A percentile compares a stretch with the other conserved stretches of the same genome.
Evolutionary conservation across 176 grass and related monocot genomes (phyloP).

Genomic region (Miscanthus lutarioriparius): DNA sequence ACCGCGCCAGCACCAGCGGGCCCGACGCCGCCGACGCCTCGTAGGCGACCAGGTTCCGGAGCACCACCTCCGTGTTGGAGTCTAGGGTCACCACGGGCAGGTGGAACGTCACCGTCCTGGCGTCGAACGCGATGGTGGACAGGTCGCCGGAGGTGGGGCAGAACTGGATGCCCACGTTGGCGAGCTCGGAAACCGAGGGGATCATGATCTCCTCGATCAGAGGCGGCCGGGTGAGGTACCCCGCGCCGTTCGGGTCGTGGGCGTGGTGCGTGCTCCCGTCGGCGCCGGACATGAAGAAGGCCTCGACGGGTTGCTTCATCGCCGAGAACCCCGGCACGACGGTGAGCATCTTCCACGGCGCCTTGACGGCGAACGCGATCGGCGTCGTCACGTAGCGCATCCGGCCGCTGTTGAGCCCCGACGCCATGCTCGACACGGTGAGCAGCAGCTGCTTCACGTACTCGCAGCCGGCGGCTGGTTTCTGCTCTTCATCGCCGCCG

Average conservation of each 20-base stretch:
- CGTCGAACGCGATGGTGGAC: slow-evolving; percentile 17
- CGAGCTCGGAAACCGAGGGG: slow-evolving; percentile 63
- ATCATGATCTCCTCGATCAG: slow-evolving; percentile 91
- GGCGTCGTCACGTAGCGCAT: slow-evolving; percentile 50
- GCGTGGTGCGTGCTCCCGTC: slow-evolving; percentile 20
- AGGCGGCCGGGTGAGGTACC: slow-evolving; percentile 44
- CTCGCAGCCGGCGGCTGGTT: slow-evolving; percentile 7
- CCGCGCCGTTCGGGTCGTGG: slow-evolving; percentile 19
- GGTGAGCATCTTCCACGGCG: slow-evolving; percentile 81
- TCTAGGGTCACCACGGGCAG: slow-evolving; percentile 37
- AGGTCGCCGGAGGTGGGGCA: slow-evolving; percentile 56
- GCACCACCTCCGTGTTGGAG: slow-evolving; percentile 24
- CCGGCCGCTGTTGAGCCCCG: slow-evolving; percentile 19
- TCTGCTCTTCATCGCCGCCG: not conserved
- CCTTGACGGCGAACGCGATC: slow-evolving; percentile 59
- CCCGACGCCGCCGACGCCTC: slow-evolving; percentile 25
- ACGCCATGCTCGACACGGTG: slow-evolving; percentile 40
- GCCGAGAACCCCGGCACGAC: slow-evolving; percentile 57
- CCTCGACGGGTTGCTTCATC: slow-evolving; percentile 56
- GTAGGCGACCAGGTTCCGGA: slow-evolving; percentile 61
- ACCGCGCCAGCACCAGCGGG: slow-evolving; percentile 7
- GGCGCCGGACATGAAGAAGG: slow-evolving; percentile 36
- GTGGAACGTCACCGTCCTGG: not conserved
- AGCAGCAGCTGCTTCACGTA: slow-evolving; percentile 54
- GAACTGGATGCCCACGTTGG: slow-evolving; percentile 55